These are phyloP conservation scores for Flaveria floridana DNA, from an alignment of 140 eudicot genomes.

Conservation along the genomic window DNA sequence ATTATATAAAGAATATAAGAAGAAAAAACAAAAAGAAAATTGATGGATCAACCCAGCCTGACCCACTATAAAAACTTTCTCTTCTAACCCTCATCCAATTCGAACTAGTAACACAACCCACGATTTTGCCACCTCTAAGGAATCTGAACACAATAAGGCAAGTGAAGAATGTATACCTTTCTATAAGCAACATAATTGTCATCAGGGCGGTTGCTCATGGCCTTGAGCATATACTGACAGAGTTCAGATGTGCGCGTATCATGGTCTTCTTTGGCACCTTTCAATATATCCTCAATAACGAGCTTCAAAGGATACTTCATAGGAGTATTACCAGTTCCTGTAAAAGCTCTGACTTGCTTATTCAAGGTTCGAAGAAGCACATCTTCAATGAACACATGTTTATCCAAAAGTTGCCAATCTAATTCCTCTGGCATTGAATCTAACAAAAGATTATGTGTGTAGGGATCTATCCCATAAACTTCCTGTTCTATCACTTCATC, in stretches of 20 bases:
- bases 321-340: conserved; percentile 86
- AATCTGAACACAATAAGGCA: not conserved
- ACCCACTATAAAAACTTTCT: not conserved
- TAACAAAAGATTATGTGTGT: conserved; percentile 84
- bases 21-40: not conserved
- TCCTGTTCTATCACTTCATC: conserved; percentile 95
- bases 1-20: not conserved
- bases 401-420: conserved; percentile 82
- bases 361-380: conserved; percentile 71
- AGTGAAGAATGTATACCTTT: conserved; percentile 49
- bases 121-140: not conserved
- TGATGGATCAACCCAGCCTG: not conserved
- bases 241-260: conserved; percentile 51
- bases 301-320: conserved; percentile 76
- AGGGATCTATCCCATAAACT: conserved; percentile 97
- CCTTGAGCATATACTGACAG: conserved; percentile 64
- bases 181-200: conserved; percentile 96
- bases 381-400: conserved; percentile 82
- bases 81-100: not conserved
- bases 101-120: not conserved
- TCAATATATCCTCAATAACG: conserved; percentile 64
- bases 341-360: conserved; percentile 68
- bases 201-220: conserved; percentile 76
- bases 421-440: conserved; percentile 90
- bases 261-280: conserved; percentile 45